phyloP scores from a whole-genome alignment of 1,284 basidiomycete species.

The Porodaedalea pini region DNA sequence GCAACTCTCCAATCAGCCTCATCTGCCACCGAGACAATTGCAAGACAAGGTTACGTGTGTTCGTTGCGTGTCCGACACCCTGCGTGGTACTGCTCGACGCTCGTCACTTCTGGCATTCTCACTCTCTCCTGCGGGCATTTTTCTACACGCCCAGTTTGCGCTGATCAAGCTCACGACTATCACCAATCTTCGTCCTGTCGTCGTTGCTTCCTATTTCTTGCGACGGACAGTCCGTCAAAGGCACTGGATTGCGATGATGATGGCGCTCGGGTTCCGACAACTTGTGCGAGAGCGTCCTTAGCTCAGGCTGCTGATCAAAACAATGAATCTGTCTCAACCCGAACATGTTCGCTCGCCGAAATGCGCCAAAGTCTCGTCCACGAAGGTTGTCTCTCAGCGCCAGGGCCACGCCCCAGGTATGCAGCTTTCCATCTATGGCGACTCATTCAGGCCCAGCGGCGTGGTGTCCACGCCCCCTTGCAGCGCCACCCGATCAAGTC shows the following conservation, averaged over 20 bases:
- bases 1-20: not conserved
- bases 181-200: conserved; percentile 4
- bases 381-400: not conserved
- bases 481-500: conserved; percentile 14
- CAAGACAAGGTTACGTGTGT: not conserved
- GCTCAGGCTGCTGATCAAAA: conserved; percentile 2
- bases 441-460: conserved; percentile 7
- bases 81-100: too few species aligned
- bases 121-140: not conserved
- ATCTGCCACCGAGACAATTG: not conserved
- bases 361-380: conserved; percentile 8
- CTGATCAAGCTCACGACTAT: not conserved
- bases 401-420: not conserved
- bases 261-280: not conserved
- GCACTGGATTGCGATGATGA: conserved; percentile 3
- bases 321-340: conserved; percentile 10
- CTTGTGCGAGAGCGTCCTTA: conserved; percentile 2
- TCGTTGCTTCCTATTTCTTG: not conserved
- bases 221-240: conserved; percentile 1
- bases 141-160: not conserved
- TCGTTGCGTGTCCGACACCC: not conserved
- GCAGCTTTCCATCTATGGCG: not conserved
- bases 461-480: not conserved
- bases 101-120: not conserved
- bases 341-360: conserved; percentile 4